A percentile compares a stretch with the other conserved stretches of the same genome.
Evolutionary conservation across 179 eudicot species (phyloP).

Genomic region (Spinacia oleracea): DNA sequence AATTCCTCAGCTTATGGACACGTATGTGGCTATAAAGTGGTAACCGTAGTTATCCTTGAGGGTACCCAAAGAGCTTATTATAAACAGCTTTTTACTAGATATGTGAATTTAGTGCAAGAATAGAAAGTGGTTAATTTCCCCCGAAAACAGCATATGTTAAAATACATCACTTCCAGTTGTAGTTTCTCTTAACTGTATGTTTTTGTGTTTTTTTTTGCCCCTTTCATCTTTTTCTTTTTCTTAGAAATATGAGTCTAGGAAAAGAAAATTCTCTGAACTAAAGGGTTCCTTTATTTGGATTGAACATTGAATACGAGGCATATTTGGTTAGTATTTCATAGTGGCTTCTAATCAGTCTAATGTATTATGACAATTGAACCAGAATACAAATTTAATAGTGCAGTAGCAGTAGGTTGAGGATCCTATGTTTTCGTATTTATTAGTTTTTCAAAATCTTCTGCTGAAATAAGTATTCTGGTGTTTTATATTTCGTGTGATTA

Average conservation of each 20-base stretch:
- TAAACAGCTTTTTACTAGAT: background rate
- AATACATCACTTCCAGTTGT: background rate
- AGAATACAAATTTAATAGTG: background rate
- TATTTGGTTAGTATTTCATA: background rate
- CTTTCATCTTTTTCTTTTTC: background rate
- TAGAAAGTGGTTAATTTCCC: background rate
- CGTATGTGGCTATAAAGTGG: constrained; percentile 56
- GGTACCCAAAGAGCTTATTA: background rate
- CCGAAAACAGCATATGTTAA: background rate
- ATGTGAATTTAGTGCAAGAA: background rate
- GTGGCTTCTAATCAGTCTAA: background rate
- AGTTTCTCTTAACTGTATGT: background rate
- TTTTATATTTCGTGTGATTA: background rate
- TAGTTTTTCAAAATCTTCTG: no score
- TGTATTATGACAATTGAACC: background rate
- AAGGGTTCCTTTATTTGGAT: constrained; percentile 10
- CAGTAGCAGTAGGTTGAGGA: background rate
- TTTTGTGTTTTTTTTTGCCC: background rate
- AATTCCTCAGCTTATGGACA: constrained; percentile 99
- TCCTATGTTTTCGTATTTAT: background rate
- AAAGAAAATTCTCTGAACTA: background rate
- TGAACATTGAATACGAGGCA: background rate
- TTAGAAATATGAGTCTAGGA: background rate
- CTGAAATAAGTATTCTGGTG: background rate
- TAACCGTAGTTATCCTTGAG: constrained; percentile 14